Evolutionary conservation across 2,329 filamentous ascomycete genomes (phyloP).

Genomic region (Dothideomycetes sp.): DNA sequence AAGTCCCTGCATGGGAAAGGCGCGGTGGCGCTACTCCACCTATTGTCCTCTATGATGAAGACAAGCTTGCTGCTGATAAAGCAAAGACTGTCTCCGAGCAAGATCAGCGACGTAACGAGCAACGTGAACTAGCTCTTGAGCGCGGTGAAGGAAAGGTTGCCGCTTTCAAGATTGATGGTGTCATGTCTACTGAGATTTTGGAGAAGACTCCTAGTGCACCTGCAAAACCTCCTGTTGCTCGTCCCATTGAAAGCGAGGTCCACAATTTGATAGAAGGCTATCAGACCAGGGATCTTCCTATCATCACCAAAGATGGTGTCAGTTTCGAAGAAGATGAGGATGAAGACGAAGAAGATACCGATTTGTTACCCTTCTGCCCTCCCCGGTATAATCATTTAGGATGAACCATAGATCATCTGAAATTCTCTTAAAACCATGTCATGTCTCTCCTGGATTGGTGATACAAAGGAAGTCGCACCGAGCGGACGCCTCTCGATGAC

Average conservation of each 20-base stretch:
- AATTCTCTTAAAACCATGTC: no score
- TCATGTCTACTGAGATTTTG: conserved; percentile 21
- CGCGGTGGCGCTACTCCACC: conserved; percentile 34
- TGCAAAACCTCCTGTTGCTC: conserved; percentile 10
- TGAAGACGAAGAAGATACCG: conserved; percentile 1
- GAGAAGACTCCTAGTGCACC: conserved; percentile 16
- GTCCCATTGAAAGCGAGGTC: background rate
- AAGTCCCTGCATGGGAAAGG: conserved; percentile 77
- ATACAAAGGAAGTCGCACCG: no score
- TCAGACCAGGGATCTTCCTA: conserved; percentile 13
- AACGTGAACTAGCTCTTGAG: conserved; percentile 30
- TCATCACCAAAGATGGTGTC: background rate
- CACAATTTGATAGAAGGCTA: conserved; percentile 19
- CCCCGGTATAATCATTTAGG: background rate
- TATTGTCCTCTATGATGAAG: conserved; percentile 29
- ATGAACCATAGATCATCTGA: no score
- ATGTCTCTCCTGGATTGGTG: no score
- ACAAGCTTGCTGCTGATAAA: conserved; percentile 1
- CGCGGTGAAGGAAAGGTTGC: conserved; percentile 26
- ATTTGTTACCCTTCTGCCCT: background rate
- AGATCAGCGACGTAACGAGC: conserved; percentile 11
- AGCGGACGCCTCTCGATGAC: no score
- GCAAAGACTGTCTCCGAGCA: background rate
- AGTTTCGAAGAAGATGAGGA: background rate
- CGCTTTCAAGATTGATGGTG: conserved; percentile 18